A percentile compares a stretch with the other conserved stretches of the same genome.
Conservation (phyloP, 768 basidiomycete species). For the Phaeolepiota aurea region DNA sequence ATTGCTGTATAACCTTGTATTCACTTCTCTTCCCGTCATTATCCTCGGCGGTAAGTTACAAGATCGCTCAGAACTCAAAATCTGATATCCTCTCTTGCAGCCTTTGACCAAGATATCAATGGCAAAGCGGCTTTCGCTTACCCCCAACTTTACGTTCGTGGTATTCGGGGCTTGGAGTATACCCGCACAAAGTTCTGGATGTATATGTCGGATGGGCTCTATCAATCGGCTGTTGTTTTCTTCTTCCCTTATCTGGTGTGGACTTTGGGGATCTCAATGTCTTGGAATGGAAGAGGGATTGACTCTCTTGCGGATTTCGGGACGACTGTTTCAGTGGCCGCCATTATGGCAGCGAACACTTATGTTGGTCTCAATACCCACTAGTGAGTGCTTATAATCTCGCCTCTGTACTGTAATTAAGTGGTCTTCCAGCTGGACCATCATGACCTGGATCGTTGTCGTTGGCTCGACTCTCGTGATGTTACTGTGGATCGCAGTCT, state of each 20-base stretch:
- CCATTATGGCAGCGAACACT: constrained; percentile 81
- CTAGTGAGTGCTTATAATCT: constrained; percentile 54
- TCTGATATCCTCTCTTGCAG: constrained; percentile 23
- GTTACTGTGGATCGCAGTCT: constrained; percentile 83
- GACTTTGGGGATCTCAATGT: constrained; percentile 52
- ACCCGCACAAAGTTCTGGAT: constrained; percentile 88
- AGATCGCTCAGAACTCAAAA: constrained; percentile 3
- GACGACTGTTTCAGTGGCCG: constrained; percentile 82
- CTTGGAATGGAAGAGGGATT: constrained; percentile 75
- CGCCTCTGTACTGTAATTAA: constrained; percentile 13
- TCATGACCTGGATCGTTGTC: constrained; percentile 78
- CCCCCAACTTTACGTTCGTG: constrained; percentile 93
- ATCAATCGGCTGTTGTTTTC: constrained; percentile 83
- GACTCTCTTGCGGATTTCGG: constrained; percentile 84
- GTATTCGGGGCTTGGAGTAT: constrained; percentile 90
- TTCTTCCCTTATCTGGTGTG: constrained; percentile 79
- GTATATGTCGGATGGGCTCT: constrained; percentile 91
- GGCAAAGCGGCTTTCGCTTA: constrained; percentile 84
- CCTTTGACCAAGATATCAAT: constrained; percentile 94
- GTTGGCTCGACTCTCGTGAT: constrained; percentile 75
- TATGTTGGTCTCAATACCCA: constrained; percentile 87
- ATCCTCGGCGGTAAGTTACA: constrained; percentile 67
- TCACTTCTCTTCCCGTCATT: constrained; percentile 91
- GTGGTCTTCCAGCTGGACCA: constrained; percentile 63
- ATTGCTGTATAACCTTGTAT: constrained; percentile 83